Conservation (phyloP, 768 basidiomycete species). For the Leccinum uliginosum region DNA sequence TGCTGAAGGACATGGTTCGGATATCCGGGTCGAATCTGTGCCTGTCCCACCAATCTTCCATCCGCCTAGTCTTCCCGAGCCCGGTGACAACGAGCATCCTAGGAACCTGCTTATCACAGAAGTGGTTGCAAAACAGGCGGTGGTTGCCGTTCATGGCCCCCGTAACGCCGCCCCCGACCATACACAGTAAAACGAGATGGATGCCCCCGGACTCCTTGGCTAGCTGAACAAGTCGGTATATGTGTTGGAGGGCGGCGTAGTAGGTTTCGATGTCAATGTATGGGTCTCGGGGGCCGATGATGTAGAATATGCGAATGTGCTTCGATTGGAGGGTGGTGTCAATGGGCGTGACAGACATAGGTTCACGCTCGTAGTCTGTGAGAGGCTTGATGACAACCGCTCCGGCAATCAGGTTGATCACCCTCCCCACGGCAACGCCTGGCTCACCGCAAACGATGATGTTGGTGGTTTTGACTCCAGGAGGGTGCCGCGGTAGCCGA, state of each 20-base stretch:
- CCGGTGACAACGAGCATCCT: conserved; percentile 36
- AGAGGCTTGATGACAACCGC: conserved; percentile 19
- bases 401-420: conserved; percentile 25
- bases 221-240: conserved; percentile 25
- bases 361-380: conserved; percentile 26
- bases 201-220: conserved; percentile 29
- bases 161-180: conserved; percentile 36
- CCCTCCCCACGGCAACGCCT: conserved; percentile 28
- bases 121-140: conserved; percentile 32
- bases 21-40: conserved; percentile 14
- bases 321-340: conserved; percentile 16
- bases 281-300: conserved; percentile 30
- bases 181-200: conserved; percentile 37
- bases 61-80: conserved; percentile 30
- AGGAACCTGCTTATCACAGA: conserved; percentile 35
- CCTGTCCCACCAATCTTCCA: conserved; percentile 33
- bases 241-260: conserved; percentile 19
- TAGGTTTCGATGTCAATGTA: conserved; percentile 20
- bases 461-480: conserved; percentile 26
- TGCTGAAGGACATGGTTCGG: conserved; percentile 4
- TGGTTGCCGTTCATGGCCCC: conserved; percentile 33
- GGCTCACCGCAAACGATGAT: conserved; percentile 42
- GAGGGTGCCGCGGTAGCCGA: conserved; percentile 16
- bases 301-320: conserved; percentile 25
- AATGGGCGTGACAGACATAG: conserved; percentile 29